Conservation (phyloP, 495 filamentous ascomycete species). For the Cudoniella acicularis region DNA sequence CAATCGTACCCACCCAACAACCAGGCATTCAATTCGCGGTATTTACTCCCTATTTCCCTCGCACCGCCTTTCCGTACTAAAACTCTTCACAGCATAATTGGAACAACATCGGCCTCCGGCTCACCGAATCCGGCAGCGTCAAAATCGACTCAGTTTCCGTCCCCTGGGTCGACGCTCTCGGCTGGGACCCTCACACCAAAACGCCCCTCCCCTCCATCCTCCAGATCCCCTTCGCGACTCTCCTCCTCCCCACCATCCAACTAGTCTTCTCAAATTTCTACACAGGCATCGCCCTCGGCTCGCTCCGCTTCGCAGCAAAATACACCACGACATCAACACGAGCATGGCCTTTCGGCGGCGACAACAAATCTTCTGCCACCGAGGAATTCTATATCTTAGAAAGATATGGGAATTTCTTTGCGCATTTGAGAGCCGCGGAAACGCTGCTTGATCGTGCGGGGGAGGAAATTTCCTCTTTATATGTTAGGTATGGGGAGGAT, state of each 20-base stretch:
- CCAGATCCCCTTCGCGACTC: conserved; percentile 43
- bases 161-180: conserved; percentile 55
- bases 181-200: conserved; percentile 47
- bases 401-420: conserved; percentile 57
- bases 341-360: conserved; percentile 56
- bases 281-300: conserved; percentile 54
- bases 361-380: conserved; percentile 47
- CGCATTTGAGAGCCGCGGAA: conserved; percentile 53
- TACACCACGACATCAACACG: conserved; percentile 51
- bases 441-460: conserved; percentile 53
- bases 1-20: conserved; percentile 49
- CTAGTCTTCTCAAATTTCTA: conserved; percentile 62
- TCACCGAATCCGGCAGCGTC: conserved; percentile 58
- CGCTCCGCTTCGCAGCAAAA: conserved; percentile 42
- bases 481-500: conserved; percentile 32
- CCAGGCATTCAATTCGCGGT: conserved; percentile 47
- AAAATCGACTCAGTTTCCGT: conserved; percentile 51
- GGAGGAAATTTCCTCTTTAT: conserved; percentile 38
- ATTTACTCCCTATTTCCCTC: not conserved
- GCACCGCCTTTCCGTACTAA: not conserved
- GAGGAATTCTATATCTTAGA: conserved; percentile 62
- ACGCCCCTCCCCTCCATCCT: conserved; percentile 42
- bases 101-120: conserved; percentile 56
- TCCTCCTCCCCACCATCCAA: conserved; percentile 57
- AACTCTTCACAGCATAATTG: conserved; percentile 45